Conservation (phyloP, 2,329 filamentous ascomycete genomes). For the Aspergillus fumigatus region DNA sequence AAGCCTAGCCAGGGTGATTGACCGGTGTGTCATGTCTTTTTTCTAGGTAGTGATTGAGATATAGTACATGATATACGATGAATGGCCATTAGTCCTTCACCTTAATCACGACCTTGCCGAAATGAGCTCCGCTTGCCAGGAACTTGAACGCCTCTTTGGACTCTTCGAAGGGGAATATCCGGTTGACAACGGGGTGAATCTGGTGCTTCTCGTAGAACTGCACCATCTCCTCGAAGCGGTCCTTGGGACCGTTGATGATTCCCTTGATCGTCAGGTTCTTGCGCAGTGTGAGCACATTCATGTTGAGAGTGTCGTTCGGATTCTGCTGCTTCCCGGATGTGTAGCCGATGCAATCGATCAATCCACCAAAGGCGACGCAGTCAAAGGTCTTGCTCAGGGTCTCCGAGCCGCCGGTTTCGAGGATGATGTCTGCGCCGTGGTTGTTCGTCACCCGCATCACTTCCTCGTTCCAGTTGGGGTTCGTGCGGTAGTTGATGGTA, state of each 20-base stretch:
- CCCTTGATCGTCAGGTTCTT: constrained; percentile 53
- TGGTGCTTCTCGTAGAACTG: constrained; percentile 30
- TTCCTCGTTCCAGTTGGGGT: constrained; percentile 43
- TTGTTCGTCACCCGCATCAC: constrained; percentile 42
- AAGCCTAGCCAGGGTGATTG: neutral
- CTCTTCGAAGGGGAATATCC: constrained; percentile 50
- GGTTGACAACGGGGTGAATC: constrained; percentile 47
- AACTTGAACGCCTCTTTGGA: constrained; percentile 51
- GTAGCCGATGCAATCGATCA: constrained; percentile 47
- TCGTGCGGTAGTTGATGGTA: constrained; percentile 48
- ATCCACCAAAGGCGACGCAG: constrained; percentile 42
- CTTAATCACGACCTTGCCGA: constrained; percentile 53
- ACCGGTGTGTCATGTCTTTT: neutral
- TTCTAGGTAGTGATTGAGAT: neutral
- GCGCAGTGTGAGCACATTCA: constrained; percentile 53
- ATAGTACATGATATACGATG: neutral
- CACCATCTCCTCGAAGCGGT: constrained; percentile 43
- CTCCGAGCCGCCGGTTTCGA: constrained; percentile 49
- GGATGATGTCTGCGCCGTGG: constrained; percentile 48
- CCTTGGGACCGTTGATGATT: constrained; percentile 59
- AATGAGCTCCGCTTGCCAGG: constrained; percentile 49
- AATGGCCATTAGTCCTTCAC: constrained; percentile 23
- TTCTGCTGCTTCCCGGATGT: constrained; percentile 53
- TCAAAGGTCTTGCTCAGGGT: constrained; percentile 48
- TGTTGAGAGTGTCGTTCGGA: constrained; percentile 51